Base-by-base conservation (phyloP, 345 rosid species). In the Zanthoxylum bungeanum region DNA sequence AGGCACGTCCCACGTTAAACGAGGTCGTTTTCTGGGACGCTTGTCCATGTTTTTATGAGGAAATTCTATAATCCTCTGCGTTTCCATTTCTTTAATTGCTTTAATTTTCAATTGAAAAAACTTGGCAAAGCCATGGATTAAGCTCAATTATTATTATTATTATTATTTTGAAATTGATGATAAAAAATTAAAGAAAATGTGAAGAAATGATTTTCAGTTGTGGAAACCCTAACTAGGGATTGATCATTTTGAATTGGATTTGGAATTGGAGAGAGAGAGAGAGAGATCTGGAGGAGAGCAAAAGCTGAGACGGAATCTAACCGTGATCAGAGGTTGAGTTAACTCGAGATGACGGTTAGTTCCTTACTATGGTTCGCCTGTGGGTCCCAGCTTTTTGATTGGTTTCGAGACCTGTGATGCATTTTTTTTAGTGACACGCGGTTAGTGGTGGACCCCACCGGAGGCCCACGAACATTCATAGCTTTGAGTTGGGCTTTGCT, bases 21-120 rank as follows among this genome's bases (percentile, higher is more conserved):
- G 84, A 6, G 90, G 90, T 50, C 89, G 82, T 75, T 91, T 91
- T 74, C 88, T 81, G 2, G 93, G 97, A 25, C 97, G 91, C 56
- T 85, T 88, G 73, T 88, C 93, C 77, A 81, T 83, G 73, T 66
- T 84, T 70, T 77, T 77, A 61, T 77, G 86, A 0, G 89, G 88
- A 68, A 85, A 88, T 42, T 88, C 97, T 22, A 80, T 79, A 53
- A 88, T 85, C 71, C 88, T 70, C 73, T 85, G 90, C 68, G 90
- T 85, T 80, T 91, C 97, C 84, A 91, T 70, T 71, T 79, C 58
- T 77, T 61, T 33, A 4, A 40, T 40, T 51, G 2, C 27, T 55
- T 66, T 72, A 73, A 71, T 55, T 71, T 60, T 36, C 28, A 64
- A 11, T 27, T 25, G 9, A 69, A 16, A 14, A 36, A 17, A 55